These are phyloP conservation scores for Cenchrus americanus DNA, from an alignment of 176 grass and related monocot genomes.

Conservation along the genomic window DNA sequence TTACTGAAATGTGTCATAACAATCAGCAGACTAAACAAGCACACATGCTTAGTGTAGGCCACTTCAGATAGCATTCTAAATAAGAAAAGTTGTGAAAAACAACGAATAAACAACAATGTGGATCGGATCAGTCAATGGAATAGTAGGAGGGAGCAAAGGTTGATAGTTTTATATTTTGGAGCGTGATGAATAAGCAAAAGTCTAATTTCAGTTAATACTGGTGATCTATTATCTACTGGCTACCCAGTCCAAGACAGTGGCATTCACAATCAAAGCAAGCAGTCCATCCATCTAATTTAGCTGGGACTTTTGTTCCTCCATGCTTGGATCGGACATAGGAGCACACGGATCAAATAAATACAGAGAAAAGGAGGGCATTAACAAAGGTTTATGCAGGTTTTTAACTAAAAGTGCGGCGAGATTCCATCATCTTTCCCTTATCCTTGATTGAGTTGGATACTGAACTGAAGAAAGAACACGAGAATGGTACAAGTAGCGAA, in stretches of 20 bases:
- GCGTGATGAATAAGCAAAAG: neutral
- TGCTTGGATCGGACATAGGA: neutral
- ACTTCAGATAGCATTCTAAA: slow-evolving; percentile 4
- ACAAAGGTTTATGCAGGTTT: neutral
- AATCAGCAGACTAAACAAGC: neutral
- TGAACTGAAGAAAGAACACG: neutral
- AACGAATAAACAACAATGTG: neutral
- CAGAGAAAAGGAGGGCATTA: slow-evolving; percentile 4
- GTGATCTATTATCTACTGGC: too few species aligned
- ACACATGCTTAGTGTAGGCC: neutral
- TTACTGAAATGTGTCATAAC: neutral
- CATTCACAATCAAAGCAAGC: slow-evolving; percentile 1
- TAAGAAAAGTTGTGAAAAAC: neutral
- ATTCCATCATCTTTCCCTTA: neutral
- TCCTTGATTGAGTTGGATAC: slow-evolving; percentile 6
- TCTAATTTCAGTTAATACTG: neutral
- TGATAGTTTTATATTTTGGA: neutral
- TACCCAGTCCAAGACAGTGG: neutral
- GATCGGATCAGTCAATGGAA: neutral
- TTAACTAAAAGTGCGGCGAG: neutral
- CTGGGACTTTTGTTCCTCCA: neutral
- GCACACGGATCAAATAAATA: slow-evolving; percentile 15
- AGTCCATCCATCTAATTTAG: neutral
- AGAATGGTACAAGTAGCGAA: neutral
- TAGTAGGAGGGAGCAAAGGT: neutral